Percentiles rank a stretch among this genome's conserved stretches.
Evolutionary conservation across 164 flowering plant species (phyloP).

Genomic region (Sedum album): DNA sequence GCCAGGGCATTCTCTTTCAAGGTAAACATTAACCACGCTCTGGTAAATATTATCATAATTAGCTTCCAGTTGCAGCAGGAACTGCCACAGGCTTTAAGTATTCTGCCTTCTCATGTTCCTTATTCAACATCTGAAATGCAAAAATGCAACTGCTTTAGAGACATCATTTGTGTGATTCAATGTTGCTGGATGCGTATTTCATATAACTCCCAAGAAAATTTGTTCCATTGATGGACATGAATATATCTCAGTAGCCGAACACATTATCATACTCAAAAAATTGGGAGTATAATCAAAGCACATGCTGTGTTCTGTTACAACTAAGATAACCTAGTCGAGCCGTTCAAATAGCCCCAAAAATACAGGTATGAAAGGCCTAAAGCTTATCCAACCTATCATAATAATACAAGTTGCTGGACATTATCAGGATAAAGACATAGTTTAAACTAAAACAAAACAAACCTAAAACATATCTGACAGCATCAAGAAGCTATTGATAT

Average conservation of each 20-base stretch:
- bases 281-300: not conserved
- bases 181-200: too few relatives aligned
- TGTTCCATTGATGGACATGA: not conserved
- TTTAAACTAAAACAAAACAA: too few relatives aligned
- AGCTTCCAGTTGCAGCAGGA: conserved; percentile 52
- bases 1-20: not conserved
- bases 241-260: not conserved
- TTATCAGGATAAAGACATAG: too few relatives aligned
- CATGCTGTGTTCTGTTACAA: too few relatives aligned
- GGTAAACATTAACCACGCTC: not conserved
- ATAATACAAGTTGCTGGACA: too few relatives aligned
- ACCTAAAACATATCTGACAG: too few relatives aligned
- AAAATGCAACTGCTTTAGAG: not conserved
- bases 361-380: too few relatives aligned
- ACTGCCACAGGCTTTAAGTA: conserved; percentile 66
- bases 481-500: not conserved
- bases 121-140: conserved; percentile 70
- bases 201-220: not conserved
- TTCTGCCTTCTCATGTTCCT: conserved; percentile 91
- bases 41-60: not conserved
- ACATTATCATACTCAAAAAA: not conserved
- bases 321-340: too few relatives aligned
- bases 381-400: too few relatives aligned
- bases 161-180: not conserved
- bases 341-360: too few relatives aligned